Evolutionary conservation across 192 early-diverging fungal species (phyloP), one percentile per base, ranked within the genome.

Genomic region (Pecoramyces ruminantium): DNA sequence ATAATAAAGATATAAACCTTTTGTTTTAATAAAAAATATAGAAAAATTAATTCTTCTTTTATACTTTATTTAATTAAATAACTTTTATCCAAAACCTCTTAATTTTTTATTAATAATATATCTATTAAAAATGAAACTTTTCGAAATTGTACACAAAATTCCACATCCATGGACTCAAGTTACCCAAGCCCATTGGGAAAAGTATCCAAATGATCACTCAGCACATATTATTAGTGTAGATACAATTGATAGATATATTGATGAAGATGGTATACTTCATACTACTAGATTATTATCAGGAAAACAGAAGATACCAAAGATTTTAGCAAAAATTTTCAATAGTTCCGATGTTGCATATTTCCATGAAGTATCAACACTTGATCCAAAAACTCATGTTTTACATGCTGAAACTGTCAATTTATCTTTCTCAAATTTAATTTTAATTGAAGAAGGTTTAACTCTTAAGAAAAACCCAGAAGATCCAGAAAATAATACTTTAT

Each of bases 151-250:
- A 78, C 93, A 96, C 83, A 86, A 88, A 30, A 95, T 93, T 86
- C 85, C 90, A 83, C 92, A 96, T 86, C 86, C 92, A 79, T 98
- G 96, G 94, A 88, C 78, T 40, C 78, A 90, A 17, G 93, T 95
- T 67, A 92, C 92, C 30, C 86, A 92, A 27, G 97, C 95, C 42
- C 93, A 96, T 86, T 99, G 93, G 93, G 91, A 92, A 86, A 99
- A 99, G 86, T 99, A 99, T 88, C 98, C 98, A 0, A 99, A 99
- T 86, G 93, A 94, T 28, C 86, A 93, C 58, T 93, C 95, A 30
- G 90, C 92, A 78, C 98, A 99, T 83, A 97, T 99, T 77, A 82
- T 92, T 29, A 92, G 93, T 80, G 95, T 97, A 42, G 98, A 98
- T 87, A 89, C 95, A 6, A 88, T 99, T 79, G 89, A 92, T 80